Evolutionary conservation across 106 monocot species (phyloP).

Genomic region (Dendrobium officinale): DNA sequence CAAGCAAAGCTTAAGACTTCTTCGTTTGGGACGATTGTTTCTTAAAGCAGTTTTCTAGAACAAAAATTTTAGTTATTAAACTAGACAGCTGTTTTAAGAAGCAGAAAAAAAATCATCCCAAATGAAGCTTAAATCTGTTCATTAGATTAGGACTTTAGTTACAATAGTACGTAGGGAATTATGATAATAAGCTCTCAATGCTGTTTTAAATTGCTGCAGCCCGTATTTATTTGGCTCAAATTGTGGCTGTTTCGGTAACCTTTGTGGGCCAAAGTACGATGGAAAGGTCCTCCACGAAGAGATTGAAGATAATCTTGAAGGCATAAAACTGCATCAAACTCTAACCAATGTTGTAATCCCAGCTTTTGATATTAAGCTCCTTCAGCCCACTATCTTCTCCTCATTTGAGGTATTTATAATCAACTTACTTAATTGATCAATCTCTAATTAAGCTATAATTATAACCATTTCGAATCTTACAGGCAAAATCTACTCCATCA

Average conservation of each 20-base stretch:
- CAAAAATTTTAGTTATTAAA: no score
- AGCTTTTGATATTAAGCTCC: conserved; percentile 45
- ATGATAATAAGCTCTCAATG: no score
- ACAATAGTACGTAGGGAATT: no score
- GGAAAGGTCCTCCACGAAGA: conserved; percentile 40
- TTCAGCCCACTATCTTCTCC: conserved; percentile 60
- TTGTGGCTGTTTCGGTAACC: neutral
- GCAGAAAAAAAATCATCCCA: no score
- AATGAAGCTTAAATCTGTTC: no score
- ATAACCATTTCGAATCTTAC: neutral
- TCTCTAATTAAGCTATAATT: neutral
- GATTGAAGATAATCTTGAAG: conserved; percentile 23
- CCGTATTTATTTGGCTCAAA: conserved; percentile 4
- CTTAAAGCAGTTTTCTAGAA: no score
- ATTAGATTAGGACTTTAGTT: no score
- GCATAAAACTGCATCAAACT: conserved; percentile 29
- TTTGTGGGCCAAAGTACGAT: conserved; percentile 45
- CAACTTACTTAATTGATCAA: neutral
- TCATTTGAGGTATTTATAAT: conserved; percentile 27
- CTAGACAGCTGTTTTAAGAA: no score
- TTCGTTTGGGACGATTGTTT: no score
- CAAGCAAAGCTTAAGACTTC: no score
- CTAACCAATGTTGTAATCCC: conserved; percentile 53
- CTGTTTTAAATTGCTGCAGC: neutral
- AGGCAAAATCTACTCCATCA: conserved; percentile 11